Evolutionary conservation across 2,329 filamentous ascomycete genomes (phyloP).

Genomic region (Ascomycota sp.): DNA sequence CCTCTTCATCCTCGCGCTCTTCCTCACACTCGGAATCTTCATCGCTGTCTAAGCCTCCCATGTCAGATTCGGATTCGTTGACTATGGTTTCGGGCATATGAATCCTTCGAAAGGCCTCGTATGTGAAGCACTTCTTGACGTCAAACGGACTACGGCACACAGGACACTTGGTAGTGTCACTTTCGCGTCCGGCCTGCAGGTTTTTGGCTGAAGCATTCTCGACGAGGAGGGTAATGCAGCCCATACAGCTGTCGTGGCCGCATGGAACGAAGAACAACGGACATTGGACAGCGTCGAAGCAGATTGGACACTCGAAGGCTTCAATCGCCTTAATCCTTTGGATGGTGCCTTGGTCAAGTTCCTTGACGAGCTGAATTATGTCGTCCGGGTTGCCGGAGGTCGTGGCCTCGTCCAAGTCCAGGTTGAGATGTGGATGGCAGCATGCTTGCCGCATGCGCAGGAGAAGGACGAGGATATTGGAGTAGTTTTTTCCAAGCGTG

Average conservation of each 20-base stretch:
- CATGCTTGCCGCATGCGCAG: constrained; percentile 60
- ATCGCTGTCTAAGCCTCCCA: constrained; percentile 9
- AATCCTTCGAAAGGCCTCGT: constrained; percentile 48
- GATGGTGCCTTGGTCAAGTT: constrained; percentile 37
- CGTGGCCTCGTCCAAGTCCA: constrained; percentile 13
- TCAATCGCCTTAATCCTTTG: constrained; percentile 35
- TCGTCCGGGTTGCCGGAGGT: constrained; percentile 15
- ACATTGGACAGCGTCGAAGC: constrained; percentile 52
- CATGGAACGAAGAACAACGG: constrained; percentile 63
- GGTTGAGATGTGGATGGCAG: constrained; percentile 12
- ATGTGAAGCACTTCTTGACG: constrained; percentile 48
- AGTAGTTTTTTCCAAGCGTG: constrained; percentile 47
- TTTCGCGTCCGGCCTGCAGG: constrained; percentile 37
- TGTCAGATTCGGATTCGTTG: constrained; percentile 13
- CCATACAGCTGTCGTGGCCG: constrained; percentile 56
- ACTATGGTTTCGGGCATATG: constrained; percentile 34
- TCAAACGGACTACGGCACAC: constrained; percentile 49
- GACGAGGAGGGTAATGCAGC: constrained; percentile 49
- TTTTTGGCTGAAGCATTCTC: constrained; percentile 33
- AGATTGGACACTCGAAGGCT: constrained; percentile 61
- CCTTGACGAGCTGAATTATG: constrained; percentile 38
- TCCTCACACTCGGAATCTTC: constrained; percentile 1
- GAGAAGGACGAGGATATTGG: constrained; percentile 57
- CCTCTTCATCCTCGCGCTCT: not conserved
- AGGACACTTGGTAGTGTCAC: constrained; percentile 41